Base-by-base conservation (phyloP, 2,329 filamentous ascomycete species). In the Diaporthe australafricana region DNA sequence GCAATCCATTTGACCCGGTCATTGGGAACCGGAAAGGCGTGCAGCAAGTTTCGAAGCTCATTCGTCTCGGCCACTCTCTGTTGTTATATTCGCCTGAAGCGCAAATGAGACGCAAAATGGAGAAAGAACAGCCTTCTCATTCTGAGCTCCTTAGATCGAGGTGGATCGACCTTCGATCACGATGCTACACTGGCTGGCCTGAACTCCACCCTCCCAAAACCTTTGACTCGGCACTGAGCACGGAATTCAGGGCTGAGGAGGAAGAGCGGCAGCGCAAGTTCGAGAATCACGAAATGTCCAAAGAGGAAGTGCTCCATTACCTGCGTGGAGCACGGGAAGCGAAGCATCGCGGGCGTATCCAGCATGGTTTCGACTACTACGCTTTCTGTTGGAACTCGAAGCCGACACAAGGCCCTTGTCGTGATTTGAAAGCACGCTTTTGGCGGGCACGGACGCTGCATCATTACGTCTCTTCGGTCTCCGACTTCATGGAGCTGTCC, bases 221-320 rank as follows among this genome's bases (percentile, higher is more conserved):
- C 47, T 25, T 50, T 27, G 25, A 52, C 20, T n/a, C 8, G 3
- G 20, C 8, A 52, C 48, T 52, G 17, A 11, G 48, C 48, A 52
- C 22, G 8, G 14, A 2, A 52, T 52, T 52, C n/a, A 17, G 3
- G 2, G 48, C 22, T 25, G n/a, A 8, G 8, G 48, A 30, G 48
- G 25, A 30, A 27, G 48, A 52, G 48, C 22, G 48, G 4, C 5
- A 52, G 48, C 48, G 48, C 25, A 52, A 30, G 48, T 30, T 52
- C 48, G 27, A 52, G 48, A 52, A 52, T 22, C 48, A 52, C 5
- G 25, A 52, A 30, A 52, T 30, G 48, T 30, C 48, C 25, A 52
- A 52, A 52, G 25, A 52, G 48, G 48, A 52, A 30, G 48, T 52
- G 48, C 48, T 52, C 14, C 48, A 52, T 52, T 30, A 52, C 48